Base-by-base conservation (phyloP, 2,329 filamentous ascomycete species). In the Colletotrichum magnum region DNA sequence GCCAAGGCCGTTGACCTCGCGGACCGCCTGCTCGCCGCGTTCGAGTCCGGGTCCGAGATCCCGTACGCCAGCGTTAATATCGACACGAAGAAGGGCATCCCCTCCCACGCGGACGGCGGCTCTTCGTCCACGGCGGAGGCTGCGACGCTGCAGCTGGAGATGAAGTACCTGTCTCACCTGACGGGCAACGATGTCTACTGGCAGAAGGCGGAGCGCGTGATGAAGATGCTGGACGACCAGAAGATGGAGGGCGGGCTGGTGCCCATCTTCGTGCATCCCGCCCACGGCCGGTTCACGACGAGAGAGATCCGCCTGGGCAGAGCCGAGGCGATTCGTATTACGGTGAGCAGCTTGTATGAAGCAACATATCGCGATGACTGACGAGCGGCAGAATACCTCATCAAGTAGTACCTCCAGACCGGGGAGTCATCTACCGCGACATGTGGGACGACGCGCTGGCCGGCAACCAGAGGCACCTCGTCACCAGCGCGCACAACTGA, bases 241-340 rank as follows among this genome's bases (percentile, higher is more conserved):
- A 88, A 90, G 10, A 85, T 88, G 60, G 84, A 91, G 77, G 95
- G 95, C 76, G 95, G 95, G 0, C 88, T 99, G 21, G 86, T 98
- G 6, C 96, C 95, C 28, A 98, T 98, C 75, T 98, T 92, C 80
- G 92, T 99, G 73, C 91, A 94, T 77, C 90, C 96, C 2, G 88
- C 90, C 36, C 90, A 84, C 13, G 96, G 95, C 63, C 83, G 89
- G 59, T 98, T 98, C 81, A 88, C 89, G 53, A 94, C 94, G 24
- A 82, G 89, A 18, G 97, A 97, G 76, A 95, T 99, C 75, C 93
- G 95, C 13, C 86, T 98, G 18, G 96, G 96, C 41, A 98, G 94
- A 98, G 94, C 77, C 89, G 96, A 69, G 96, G 95, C 50, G 96
- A 98, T 83, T 98, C 94, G 50, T 99, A 98, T 82, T 98, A 99